These are phyloP conservation scores for Dendrostoma leiphaemia DNA, from an alignment of 2,329 filamentous ascomycete genomes.

Conservation along the genomic window DNA sequence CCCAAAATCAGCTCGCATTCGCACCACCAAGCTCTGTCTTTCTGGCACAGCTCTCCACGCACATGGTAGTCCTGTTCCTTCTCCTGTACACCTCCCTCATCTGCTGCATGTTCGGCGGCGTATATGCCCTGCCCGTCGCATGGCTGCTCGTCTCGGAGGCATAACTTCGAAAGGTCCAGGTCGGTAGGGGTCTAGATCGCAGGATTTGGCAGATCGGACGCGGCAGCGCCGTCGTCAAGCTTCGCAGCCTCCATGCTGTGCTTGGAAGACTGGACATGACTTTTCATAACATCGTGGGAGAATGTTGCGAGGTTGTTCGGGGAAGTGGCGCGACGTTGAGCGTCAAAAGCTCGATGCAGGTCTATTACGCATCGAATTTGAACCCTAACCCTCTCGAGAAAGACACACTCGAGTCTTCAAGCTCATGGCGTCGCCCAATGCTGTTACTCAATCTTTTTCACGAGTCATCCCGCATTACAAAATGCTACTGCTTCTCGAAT, in stretches of 20 bases:
- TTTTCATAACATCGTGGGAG: constrained; percentile 23
- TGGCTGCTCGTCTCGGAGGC: constrained; percentile 28
- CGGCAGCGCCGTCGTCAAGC: constrained; percentile 20
- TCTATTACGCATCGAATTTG: constrained; percentile 1
- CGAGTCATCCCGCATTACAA: too few relatives aligned
- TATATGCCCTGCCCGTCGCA: constrained; percentile 20
- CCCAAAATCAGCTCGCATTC: constrained; percentile 22
- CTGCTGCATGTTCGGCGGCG: constrained; percentile 59
- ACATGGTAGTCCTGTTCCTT: constrained; percentile 69
- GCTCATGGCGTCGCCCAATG: too few relatives aligned
- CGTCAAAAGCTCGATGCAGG: background rate
- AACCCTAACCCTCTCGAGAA: constrained; percentile 18
- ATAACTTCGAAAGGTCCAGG: constrained; percentile 10
- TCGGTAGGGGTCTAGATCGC: constrained; percentile 2
- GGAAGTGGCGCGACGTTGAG: constrained; percentile 22
- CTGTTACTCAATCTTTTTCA: too few relatives aligned
- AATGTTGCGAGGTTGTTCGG: background rate
- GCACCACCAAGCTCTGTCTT: background rate
- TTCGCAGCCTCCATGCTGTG: constrained; percentile 30
- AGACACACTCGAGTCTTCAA: too few relatives aligned
- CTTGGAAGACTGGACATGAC: constrained; percentile 40
- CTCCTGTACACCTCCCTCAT: constrained; percentile 61
- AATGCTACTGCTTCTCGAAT: too few relatives aligned
- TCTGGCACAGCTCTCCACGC: constrained; percentile 22
- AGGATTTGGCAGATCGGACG: constrained; percentile 10